These are phyloP conservation scores for Mallotus japonicus DNA, from an alignment of 441 rosid genomes.

Conservation along the genomic window DNA sequence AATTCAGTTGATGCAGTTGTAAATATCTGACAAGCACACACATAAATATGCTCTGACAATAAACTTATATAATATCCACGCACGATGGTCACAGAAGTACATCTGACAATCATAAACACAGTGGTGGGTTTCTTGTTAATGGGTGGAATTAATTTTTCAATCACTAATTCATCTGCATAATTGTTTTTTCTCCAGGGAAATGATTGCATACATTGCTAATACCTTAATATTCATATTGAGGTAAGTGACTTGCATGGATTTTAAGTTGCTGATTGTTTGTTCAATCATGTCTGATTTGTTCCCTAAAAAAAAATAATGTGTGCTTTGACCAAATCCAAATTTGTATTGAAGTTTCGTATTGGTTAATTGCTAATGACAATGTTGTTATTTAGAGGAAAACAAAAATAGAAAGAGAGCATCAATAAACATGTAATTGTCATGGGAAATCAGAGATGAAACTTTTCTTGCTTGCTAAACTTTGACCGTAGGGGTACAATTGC, in stretches of 20 bases:
- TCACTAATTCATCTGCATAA: slow-evolving; percentile 10
- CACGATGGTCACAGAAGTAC: too few species aligned
- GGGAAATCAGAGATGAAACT: neutral
- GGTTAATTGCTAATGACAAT: neutral
- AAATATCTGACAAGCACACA: neutral
- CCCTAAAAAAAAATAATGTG: too few species aligned
- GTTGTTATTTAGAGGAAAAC: neutral
- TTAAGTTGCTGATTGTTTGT: neutral
- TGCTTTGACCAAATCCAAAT: neutral
- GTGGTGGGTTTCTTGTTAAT: too few species aligned
- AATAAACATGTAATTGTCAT: slow-evolving; percentile 7
- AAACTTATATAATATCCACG: too few species aligned
- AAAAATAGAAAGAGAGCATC: neutral
- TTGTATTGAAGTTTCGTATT: neutral
- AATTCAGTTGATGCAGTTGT: neutral
- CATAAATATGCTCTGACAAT: neutral
- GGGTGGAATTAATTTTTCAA: neutral
- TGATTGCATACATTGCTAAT: slow-evolving; percentile 94
- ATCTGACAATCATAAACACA: too few species aligned
- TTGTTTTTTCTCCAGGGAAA: slow-evolving; percentile 63
- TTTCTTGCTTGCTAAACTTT: neutral
- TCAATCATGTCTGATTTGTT: neutral
- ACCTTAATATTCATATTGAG: slow-evolving; percentile 87
- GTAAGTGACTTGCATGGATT: slow-evolving; percentile 34
- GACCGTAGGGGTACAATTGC: too few species aligned